These are phyloP conservation scores for Vigna radiata DNA, from an alignment of 306 rosid genomes.

Conservation along the genomic window DNA sequence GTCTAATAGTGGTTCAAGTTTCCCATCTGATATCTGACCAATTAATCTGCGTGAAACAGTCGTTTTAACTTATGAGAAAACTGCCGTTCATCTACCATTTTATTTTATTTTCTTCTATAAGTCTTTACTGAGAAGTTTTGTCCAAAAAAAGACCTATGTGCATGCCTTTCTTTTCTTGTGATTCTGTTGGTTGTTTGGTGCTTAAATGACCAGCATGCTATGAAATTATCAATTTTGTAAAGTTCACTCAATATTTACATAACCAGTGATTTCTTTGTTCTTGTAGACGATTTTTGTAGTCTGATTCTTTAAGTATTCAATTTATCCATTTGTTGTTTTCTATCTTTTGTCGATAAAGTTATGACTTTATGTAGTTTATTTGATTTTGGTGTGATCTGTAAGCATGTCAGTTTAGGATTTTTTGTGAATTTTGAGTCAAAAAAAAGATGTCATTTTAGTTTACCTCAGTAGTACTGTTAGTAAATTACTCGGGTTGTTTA, in stretches of 20 bases:
- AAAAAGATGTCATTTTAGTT: constrained; percentile 16
- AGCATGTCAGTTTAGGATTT: constrained; percentile 6
- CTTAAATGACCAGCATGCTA: not conserved
- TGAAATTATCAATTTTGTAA: constrained; percentile 1
- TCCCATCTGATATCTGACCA: not conserved
- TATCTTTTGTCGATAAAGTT: constrained; percentile 27
- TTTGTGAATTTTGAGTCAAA: not conserved
- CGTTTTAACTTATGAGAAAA: not conserved
- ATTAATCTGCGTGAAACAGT: not conserved
- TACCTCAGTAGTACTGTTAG: constrained; percentile 23
- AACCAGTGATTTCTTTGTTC: not conserved
- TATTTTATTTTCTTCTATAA: not conserved
- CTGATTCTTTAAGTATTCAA: not conserved
- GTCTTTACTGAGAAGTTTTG: not conserved
- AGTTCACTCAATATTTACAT: not conserved
- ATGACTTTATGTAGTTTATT: constrained; percentile 17
- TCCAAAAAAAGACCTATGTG: not conserved
- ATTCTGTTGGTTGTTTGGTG: not conserved
- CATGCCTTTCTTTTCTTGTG: not conserved
- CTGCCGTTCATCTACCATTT: not conserved
- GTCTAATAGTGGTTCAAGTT: not conserved
- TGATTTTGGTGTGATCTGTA: constrained; percentile 25
- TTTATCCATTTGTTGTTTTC: constrained; percentile 17
- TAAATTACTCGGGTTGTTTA: constrained; percentile 22
- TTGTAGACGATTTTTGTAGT: not conserved